Base-by-base conservation (phyloP, 176 grass and related monocot species). In the Oryza meridionalis region DNA sequence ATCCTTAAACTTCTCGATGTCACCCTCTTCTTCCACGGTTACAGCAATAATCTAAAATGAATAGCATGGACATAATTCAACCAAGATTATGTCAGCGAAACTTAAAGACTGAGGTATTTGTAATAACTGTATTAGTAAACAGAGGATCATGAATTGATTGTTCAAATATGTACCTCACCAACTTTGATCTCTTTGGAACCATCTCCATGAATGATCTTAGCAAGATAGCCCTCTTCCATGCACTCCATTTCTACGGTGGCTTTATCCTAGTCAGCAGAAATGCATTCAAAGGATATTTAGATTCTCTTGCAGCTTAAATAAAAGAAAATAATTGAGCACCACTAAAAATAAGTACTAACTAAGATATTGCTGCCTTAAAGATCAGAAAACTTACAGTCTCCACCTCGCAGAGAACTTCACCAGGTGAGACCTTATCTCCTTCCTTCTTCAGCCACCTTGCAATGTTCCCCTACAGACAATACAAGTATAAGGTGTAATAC, bases 141-240 rank as follows among this genome's bases (percentile, higher is more conserved):
- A 76, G 29, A 77, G 37, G 16, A 3, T 40, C 19, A 51, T 73
- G n/a, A 61, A 73, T 22, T 61, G 66, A 68, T n/a, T 14, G 1
- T 79, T 83, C 16, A 69, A 79, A 10, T 45, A 82, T 75, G 68
- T 85, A 99, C 96, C 86, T 99, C 96, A 1, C 93, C 93, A 86
- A 99, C 96, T 99, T 99, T 88, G 77, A 96, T 96, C 75, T 95
- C 93, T 78, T 99, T 99, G 55, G 96, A 84, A 82, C 96, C 93
- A 87, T 99, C 96, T 65, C 91, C 93, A 11, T 82, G 87, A 87
- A 99, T 50, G 78, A 99, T 99, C 70, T 99, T 99, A 86, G 93
- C 96, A 21, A 99, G 83, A 94, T 94, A 99, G 19, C 96, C 96
- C 68, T 99, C 96, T 87, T 99, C 96, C 96, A 99, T 96, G 85